phyloP scores from a whole-genome alignment of 768 basidiomycete species.

The Amanita thiersii region DNA sequence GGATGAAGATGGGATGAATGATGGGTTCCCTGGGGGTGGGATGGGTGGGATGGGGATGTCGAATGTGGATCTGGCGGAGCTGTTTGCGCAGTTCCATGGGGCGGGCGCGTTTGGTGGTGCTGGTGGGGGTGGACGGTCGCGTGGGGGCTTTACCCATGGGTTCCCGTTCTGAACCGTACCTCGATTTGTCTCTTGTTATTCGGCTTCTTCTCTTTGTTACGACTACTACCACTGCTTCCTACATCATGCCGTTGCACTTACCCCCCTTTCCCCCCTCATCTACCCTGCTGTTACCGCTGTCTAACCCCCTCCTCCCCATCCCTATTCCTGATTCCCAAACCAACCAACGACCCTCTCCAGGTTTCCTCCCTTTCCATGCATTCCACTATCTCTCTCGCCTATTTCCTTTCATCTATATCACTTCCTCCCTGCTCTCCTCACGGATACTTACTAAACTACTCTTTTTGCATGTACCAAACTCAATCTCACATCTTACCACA shows the following conservation, averaged over 20 bases:
- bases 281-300: no score
- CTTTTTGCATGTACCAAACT: no score
- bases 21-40: constrained; percentile 34
- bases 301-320: no score
- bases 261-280: neutral
- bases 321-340: no score
- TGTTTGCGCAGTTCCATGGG: constrained; percentile 60
- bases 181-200: neutral
- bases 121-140: constrained; percentile 21
- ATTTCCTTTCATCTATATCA: neutral
- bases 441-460: no score
- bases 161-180: constrained; percentile 25
- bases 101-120: constrained; percentile 23
- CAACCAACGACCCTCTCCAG: no score
- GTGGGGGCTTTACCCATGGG: constrained; percentile 21
- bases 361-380: no score
- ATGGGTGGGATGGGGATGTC: constrained; percentile 31
- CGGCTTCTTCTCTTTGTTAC: neutral
- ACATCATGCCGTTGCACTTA: neutral
- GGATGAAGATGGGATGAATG: constrained; percentile 64
- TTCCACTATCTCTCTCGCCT: neutral
- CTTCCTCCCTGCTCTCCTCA: neutral
- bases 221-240: neutral
- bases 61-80: constrained; percentile 47
- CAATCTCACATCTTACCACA: no score